Conservation (phyloP, 805 yeast genomes). For the Candida boleticola region DNA sequence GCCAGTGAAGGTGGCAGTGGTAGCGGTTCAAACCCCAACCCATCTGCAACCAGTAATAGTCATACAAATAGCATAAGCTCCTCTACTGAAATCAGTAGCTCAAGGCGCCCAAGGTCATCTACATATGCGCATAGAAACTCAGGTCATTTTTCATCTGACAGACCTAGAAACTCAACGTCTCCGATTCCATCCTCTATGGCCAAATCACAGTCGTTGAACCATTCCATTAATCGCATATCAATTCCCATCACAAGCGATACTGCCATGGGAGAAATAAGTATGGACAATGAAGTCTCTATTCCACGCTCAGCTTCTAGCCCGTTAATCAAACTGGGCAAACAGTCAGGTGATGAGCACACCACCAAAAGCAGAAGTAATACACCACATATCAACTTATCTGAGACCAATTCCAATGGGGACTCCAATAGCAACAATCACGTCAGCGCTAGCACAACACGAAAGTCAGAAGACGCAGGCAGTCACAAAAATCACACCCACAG, state of each 20-base stretch:
- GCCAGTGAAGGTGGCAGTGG: neutral
- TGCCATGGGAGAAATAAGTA: neutral
- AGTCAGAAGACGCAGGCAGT: neutral
- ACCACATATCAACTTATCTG: too few relatives aligned
- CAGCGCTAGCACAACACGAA: neutral
- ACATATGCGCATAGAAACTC: too few relatives aligned
- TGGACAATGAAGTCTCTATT: neutral
- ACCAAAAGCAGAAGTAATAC: too few relatives aligned
- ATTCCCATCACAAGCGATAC: neutral
- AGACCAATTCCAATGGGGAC: too few relatives aligned
- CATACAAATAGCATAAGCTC: neutral
- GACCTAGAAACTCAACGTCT: neutral
- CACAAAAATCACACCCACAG: neutral
- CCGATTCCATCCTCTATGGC: neutral
- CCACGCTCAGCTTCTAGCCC: too few relatives aligned
- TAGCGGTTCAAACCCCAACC: too few relatives aligned
- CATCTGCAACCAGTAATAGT: neutral
- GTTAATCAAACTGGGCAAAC: neutral
- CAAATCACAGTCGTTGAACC: neutral
- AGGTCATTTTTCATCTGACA: too few relatives aligned
- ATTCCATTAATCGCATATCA: neutral
- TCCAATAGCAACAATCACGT: neutral
- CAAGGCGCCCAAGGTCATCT: too few relatives aligned
- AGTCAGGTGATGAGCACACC: too few relatives aligned
- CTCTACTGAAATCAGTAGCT: too few relatives aligned